phyloP scores from a whole-genome alignment of 345 rosid genomes.

The Boechera stricta region DNA sequence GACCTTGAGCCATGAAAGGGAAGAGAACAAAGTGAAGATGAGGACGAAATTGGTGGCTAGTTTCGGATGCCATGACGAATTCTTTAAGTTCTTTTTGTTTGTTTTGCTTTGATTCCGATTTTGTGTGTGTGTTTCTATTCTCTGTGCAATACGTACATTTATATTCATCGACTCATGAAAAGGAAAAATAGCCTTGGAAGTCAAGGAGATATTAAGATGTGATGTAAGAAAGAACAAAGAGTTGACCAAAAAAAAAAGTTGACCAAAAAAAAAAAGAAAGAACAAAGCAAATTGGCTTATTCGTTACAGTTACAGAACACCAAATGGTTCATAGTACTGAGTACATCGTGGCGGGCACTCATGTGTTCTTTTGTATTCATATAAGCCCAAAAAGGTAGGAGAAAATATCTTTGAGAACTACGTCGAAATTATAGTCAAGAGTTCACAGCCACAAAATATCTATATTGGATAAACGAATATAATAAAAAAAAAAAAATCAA shows the following conservation, averaged over 20 bases:
- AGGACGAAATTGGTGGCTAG: neutral
- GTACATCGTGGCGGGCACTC: slow-evolving; percentile 12
- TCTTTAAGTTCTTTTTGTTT: neutral
- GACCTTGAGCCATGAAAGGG: slow-evolving; percentile 56
- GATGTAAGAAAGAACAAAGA: neutral
- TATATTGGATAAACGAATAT: neutral
- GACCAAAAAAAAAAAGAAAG: neutral
- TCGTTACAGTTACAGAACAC: neutral
- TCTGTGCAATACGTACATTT: neutral
- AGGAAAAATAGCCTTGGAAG: neutral
- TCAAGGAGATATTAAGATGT: neutral
- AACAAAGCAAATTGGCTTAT: slow-evolving; percentile 22
- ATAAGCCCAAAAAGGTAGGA: neutral
- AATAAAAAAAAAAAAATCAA: neutral
- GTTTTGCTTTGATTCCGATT: neutral
- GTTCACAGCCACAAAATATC: slow-evolving; percentile 2
- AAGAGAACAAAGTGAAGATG: slow-evolving; percentile 58
- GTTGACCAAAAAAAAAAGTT: too few relatives aligned
- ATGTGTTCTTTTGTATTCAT: slow-evolving; percentile 1
- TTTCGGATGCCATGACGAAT: slow-evolving; percentile 34
- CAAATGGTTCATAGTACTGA: slow-evolving; percentile 20
- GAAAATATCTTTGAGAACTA: neutral
- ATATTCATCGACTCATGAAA: neutral
- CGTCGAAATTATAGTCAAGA: neutral
- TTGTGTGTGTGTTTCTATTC: neutral